These are phyloP conservation scores for Penicillium silybi DNA, from an alignment of 495 filamentous ascomycete genomes.

Conservation along the genomic window DNA sequence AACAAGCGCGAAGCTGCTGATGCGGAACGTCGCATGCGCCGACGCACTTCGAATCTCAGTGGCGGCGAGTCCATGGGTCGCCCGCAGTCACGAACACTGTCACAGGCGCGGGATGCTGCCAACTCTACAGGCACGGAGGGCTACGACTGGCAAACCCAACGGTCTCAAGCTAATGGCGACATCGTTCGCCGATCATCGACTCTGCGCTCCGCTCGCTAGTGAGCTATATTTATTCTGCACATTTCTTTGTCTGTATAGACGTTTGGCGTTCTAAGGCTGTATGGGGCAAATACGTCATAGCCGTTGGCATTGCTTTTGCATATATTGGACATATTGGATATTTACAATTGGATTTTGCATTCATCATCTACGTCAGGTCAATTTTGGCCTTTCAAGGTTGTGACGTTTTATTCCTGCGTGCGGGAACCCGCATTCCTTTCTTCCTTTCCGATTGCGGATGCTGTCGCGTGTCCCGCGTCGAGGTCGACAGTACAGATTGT, in stretches of 20 bases:
- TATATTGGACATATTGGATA: not conserved
- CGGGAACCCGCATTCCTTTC: slow-evolving; percentile 2
- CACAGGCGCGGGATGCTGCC: slow-evolving; percentile 25
- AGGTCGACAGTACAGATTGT: not conserved
- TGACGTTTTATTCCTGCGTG: no score
- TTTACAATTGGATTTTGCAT: not conserved
- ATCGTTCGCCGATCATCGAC: slow-evolving; percentile 31
- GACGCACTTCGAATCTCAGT: slow-evolving; percentile 52
- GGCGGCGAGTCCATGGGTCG: slow-evolving; percentile 28
- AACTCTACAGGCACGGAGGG: slow-evolving; percentile 27
- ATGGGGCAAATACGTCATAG: not conserved
- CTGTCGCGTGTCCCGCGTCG: not conserved
- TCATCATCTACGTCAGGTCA: not conserved
- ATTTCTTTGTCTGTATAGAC: slow-evolving; percentile 9
- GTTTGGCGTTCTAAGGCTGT: not conserved
- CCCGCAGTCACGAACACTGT: slow-evolving; percentile 22
- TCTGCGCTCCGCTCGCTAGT: slow-evolving; percentile 20
- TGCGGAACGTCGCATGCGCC: slow-evolving; percentile 49
- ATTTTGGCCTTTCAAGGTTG: not conserved
- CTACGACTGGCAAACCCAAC: slow-evolving; percentile 18
- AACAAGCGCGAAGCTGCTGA: slow-evolving; percentile 65
- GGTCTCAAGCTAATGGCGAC: slow-evolving; percentile 14
- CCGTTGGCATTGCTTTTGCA: not conserved
- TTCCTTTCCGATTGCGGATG: slow-evolving; percentile 4
- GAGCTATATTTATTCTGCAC: not conserved